Base-by-base conservation (phyloP, 2,329 filamentous ascomycete genomes). In the Juglanconis oblonga region DNA sequence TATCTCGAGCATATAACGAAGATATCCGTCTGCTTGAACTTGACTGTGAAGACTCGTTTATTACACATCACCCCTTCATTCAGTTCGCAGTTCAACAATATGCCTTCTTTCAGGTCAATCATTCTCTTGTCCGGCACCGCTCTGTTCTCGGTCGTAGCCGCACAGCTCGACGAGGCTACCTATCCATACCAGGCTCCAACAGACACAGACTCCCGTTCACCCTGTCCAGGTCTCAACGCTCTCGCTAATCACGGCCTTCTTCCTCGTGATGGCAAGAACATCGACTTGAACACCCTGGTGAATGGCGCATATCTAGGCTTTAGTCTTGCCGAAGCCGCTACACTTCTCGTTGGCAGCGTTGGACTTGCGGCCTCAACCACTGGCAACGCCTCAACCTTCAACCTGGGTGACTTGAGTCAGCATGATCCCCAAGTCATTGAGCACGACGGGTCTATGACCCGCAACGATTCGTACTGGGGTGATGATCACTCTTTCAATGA, bases 401-500 rank as follows among this genome's bases (percentile, higher is more conserved):
- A 58, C 9, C n/a, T 58, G 14, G 57, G 54, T 24, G 57, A 58
- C 29, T 50, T 58, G 29, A 38, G 42, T n/a, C 57, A 58, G 17
- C 57, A 58, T 17, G 24, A 1, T 11, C 57, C 57, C 1, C 57
- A 58, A 8, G 57, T 58, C 24, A 38, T 58, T 3, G 57, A 58
- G 51, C 57, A 58, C 33, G 57, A 58, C 7, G 57, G 57, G 0
- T 58, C 57, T 4, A 49, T 58, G 57, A 53, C 44, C 1, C 44
- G 57, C 14, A 58, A 58, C 11, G 57, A 58, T 35, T 58, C 57
- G n/a, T 58, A 54, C 44, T 58, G 49, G 42, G 57, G 57, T 13
- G 57, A 58, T 33, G 40, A 58, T 33, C 50, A 38, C 32, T 58
- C 57, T 0, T 58, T 58, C 44, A 54, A 54, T 11, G 50, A 58